Percentiles rank a stretch among this genome's conserved stretches.
phyloP scores from a whole-genome alignment of 768 basidiomycete species.

The Boletus subparvulus region DNA sequence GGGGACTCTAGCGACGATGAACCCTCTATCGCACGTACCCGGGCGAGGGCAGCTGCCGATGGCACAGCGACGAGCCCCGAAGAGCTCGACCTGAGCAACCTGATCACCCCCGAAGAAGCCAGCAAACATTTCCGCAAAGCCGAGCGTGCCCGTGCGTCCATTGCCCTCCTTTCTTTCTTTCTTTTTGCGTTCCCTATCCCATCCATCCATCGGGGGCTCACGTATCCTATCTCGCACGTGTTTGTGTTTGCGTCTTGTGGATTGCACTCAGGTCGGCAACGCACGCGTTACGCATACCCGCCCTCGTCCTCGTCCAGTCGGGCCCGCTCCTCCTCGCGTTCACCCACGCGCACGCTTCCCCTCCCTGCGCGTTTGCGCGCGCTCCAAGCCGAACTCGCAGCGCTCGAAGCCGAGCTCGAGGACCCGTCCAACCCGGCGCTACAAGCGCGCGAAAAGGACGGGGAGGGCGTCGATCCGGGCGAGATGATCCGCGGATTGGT shows the following conservation, averaged over 20 bases:
- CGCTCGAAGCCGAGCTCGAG: slow-evolving; percentile 80
- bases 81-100: slow-evolving; percentile 65
- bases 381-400: slow-evolving; percentile 74
- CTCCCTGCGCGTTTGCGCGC: slow-evolving; percentile 59
- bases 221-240: not conserved
- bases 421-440: slow-evolving; percentile 75
- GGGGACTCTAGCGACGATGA: slow-evolving; percentile 72
- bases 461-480: slow-evolving; percentile 63
- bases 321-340: slow-evolving; percentile 37
- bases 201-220: not conserved
- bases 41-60: slow-evolving; percentile 27
- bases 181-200: too few relatives aligned
- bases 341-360: slow-evolving; percentile 37
- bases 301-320: slow-evolving; percentile 55
- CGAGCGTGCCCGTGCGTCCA: slow-evolving; percentile 55
- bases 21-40: slow-evolving; percentile 38
- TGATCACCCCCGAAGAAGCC: slow-evolving; percentile 68
- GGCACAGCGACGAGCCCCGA: slow-evolving; percentile 47
- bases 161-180: too few relatives aligned
- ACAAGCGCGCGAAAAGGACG: slow-evolving; percentile 50
- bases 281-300: slow-evolving; percentile 67
- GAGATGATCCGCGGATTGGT: slow-evolving; percentile 76
- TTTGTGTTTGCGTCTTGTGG: not conserved
- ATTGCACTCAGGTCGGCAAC: slow-evolving; percentile 43
- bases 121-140: slow-evolving; percentile 69